These are phyloP conservation scores for Ascochyta viciae-villosae DNA, from an alignment of 2,329 filamentous ascomycete genomes.

Conservation along the genomic window DNA sequence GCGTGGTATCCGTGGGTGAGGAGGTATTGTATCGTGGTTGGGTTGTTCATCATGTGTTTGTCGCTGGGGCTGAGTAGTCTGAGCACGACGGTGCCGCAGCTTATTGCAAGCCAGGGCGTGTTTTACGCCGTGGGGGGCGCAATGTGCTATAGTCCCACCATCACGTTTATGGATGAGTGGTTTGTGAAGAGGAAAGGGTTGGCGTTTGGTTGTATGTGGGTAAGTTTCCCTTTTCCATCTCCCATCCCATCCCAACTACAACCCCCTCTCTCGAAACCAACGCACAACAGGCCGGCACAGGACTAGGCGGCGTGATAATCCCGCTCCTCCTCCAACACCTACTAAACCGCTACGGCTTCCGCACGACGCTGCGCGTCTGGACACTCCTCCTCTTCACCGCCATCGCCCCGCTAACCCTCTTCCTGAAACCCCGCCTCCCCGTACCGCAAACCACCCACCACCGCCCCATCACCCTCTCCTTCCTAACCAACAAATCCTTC, in stretches of 20 bases:
- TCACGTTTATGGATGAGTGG: constrained; percentile 68
- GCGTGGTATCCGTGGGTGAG: constrained; percentile 44
- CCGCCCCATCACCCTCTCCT: constrained; percentile 39
- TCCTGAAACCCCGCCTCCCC: constrained; percentile 45
- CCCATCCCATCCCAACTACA: too few relatives aligned
- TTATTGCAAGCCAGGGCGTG: constrained; percentile 68
- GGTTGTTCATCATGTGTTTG: constrained; percentile 46
- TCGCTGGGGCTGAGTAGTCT: constrained; percentile 56
- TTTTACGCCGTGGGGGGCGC: constrained; percentile 66
- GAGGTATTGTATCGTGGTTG: constrained; percentile 40
- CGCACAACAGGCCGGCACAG: constrained; percentile 40
- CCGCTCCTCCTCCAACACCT: constrained; percentile 53
- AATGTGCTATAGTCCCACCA: constrained; percentile 63
- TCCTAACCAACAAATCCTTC: constrained; percentile 41
- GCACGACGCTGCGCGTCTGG: constrained; percentile 52
- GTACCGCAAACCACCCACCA: constrained; percentile 16
- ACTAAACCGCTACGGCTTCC: constrained; percentile 50
- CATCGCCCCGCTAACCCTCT: constrained; percentile 41
- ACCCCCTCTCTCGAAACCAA: background rate
- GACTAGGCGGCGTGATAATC: constrained; percentile 53
- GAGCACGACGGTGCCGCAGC: constrained; percentile 59
- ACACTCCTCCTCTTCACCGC: constrained; percentile 39
- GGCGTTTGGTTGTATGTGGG: constrained; percentile 70
- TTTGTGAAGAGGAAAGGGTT: constrained; percentile 65
- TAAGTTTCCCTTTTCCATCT: background rate